Conservation (phyloP, 2,329 filamentous ascomycete genomes). For the Xylaria sp. region DNA sequence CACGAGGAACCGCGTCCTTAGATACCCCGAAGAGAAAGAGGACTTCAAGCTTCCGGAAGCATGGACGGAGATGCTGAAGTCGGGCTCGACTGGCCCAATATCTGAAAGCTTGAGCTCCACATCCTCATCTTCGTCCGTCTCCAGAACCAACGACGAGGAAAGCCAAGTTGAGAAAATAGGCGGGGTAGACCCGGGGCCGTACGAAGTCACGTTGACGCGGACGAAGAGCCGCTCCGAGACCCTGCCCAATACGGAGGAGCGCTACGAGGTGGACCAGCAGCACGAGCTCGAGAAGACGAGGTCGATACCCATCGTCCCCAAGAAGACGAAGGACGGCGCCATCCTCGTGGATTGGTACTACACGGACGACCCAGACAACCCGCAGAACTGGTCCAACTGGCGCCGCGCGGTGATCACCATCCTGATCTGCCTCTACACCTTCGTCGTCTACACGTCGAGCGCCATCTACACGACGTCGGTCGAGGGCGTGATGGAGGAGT, state of each 20-base stretch:
- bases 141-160: slow-evolving; percentile 29
- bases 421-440: slow-evolving; percentile 60
- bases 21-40: slow-evolving; percentile 27
- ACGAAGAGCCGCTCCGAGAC: slow-evolving; percentile 32
- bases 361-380: slow-evolving; percentile 58
- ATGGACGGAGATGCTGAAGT: slow-evolving; percentile 16
- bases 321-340: slow-evolving; percentile 33
- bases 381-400: slow-evolving; percentile 55
- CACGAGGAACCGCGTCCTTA: slow-evolving; percentile 31
- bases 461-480: slow-evolving; percentile 53
- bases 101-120: slow-evolving; percentile 14
- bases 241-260: slow-evolving; percentile 27
- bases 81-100: slow-evolving; percentile 1
- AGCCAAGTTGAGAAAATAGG: slow-evolving; percentile 18
- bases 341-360: slow-evolving; percentile 43
- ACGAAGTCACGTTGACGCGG: slow-evolving; percentile 20
- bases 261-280: slow-evolving; percentile 29
- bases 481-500: slow-evolving; percentile 53
- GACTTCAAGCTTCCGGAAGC: slow-evolving; percentile 28
- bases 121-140: slow-evolving; percentile 14
- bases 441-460: slow-evolving; percentile 58
- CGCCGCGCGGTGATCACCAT: slow-evolving; percentile 47
- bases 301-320: slow-evolving; percentile 35
- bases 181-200: slow-evolving; percentile 19
- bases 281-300: slow-evolving; percentile 33